These are phyloP conservation scores for Lanmaoa rubissima DNA, from an alignment of 768 basidiomycete genomes.

Conservation along the genomic window DNA sequence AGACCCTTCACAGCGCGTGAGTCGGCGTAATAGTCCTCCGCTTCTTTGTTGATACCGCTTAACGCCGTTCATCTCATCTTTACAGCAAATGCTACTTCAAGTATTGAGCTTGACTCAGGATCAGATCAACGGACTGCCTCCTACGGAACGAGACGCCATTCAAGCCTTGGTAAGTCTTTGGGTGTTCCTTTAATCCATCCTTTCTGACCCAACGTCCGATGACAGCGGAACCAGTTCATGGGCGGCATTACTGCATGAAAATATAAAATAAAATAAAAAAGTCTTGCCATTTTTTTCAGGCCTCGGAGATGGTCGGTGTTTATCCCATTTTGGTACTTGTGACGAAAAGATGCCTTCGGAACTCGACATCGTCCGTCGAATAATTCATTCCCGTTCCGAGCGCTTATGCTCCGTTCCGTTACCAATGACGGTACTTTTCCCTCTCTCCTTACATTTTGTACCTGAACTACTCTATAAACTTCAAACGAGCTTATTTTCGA, in stretches of 20 bases:
- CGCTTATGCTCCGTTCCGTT: background rate
- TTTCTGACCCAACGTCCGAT: background rate
- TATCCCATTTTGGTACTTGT: no score
- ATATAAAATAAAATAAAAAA: background rate
- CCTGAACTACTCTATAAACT: conserved; percentile 12
- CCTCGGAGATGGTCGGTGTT: background rate
- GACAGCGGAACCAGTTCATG: conserved; percentile 36
- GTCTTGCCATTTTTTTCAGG: background rate
- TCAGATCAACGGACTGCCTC: conserved; percentile 80
- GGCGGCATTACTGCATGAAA: conserved; percentile 30
- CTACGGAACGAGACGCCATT: conserved; percentile 75
- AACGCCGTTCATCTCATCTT: background rate
- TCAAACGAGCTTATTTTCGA: conserved; percentile 51
- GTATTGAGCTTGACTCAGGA: conserved; percentile 79
- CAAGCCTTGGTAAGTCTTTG: conserved; percentile 63
- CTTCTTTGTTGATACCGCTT: background rate
- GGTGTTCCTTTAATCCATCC: background rate
- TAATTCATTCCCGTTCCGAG: background rate
- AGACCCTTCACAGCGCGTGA: conserved; percentile 52
- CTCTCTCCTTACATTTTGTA: background rate
- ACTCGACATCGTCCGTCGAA: background rate
- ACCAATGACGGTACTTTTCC: background rate
- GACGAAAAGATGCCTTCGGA: no score
- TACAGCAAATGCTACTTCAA: conserved; percentile 79
- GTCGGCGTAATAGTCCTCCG: conserved; percentile 12